phyloP scores from a whole-genome alignment of 305 asterid genomes.

The Rubia occidens region DNA sequence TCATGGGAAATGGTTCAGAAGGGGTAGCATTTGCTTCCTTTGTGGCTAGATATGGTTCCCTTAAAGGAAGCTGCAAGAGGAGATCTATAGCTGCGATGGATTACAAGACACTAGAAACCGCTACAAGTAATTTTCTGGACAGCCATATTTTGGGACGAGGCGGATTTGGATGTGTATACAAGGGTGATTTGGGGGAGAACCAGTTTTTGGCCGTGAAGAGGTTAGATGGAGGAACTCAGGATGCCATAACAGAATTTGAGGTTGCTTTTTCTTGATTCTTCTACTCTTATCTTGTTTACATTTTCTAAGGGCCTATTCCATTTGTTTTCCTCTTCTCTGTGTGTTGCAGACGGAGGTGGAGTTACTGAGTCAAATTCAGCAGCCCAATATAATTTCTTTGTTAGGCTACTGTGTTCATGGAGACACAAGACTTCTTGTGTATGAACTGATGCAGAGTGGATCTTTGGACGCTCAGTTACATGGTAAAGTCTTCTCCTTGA shows the following conservation, averaged over 20 bases:
- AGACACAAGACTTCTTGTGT: conserved; percentile 56
- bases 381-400: conserved; percentile 52
- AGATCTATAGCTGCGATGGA: conserved; percentile 39
- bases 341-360: conserved; percentile 61
- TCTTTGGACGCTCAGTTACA: conserved; percentile 67
- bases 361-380: conserved; percentile 53
- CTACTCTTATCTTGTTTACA: not conserved
- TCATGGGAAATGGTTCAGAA: conserved; percentile 14
- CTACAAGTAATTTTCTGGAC: conserved; percentile 45
- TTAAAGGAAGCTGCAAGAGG: conserved; percentile 18
- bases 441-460: conserved; percentile 58
- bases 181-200: conserved; percentile 40
- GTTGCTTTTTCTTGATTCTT: conserved; percentile 21
- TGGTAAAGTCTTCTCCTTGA: conserved; percentile 31
- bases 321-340: not conserved
- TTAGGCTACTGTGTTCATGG: conserved; percentile 53
- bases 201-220: conserved; percentile 59
- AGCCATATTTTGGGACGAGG: conserved; percentile 54
- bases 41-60: conserved; percentile 23
- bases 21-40: conserved; percentile 25
- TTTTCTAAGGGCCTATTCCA: not conserved
- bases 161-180: conserved; percentile 69
- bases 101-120: conserved; percentile 41
- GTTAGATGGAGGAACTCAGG: conserved; percentile 33
- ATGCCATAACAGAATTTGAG: conserved; percentile 51